Percentiles rank a stretch among this genome's conserved stretches.
Evolutionary conservation across 306 rosid genomes (phyloP).

Genomic region (Glycine soja): DNA sequence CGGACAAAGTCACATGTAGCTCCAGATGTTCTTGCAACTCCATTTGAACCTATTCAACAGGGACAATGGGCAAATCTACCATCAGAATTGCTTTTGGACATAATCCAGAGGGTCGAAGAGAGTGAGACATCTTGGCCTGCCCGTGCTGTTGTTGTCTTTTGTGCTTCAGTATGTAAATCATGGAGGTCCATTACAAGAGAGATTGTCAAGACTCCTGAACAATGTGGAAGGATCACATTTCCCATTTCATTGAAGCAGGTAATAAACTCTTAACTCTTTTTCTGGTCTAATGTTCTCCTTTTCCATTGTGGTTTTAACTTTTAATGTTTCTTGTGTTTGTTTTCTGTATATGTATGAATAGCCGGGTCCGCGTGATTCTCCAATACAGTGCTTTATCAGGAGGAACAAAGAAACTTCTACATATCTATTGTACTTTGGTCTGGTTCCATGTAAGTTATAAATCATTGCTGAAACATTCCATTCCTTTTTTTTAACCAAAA

Average conservation of each 20-base stretch:
- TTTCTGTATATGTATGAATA: conserved; percentile 43
- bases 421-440: conserved; percentile 70
- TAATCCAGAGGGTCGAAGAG: conserved; percentile 80
- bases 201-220: conserved; percentile 84
- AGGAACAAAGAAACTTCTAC: conserved; percentile 81
- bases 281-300: not conserved
- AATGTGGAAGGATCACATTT: conserved; percentile 83
- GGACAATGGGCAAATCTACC: conserved; percentile 84
- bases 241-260: conserved; percentile 98
- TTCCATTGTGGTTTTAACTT: conserved; percentile 9
- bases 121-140: conserved; percentile 85
- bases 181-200: conserved; percentile 79
- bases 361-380: conserved; percentile 90
- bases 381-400: conserved; percentile 80
- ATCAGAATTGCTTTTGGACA: conserved; percentile 78
- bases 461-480: not conserved
- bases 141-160: conserved; percentile 64
- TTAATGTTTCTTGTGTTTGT: conserved; percentile 26
- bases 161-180: conserved; percentile 89
- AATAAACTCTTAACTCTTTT: conserved; percentile 17
- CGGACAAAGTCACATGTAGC: conserved; percentile 72
- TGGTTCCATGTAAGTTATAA: conserved; percentile 81
- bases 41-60: conserved; percentile 51
- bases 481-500: not conserved
- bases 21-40: conserved; percentile 60